These are phyloP conservation scores for Lodderomyces margitis DNA, from an alignment of 1,139 yeast species.

Conservation along the genomic window DNA sequence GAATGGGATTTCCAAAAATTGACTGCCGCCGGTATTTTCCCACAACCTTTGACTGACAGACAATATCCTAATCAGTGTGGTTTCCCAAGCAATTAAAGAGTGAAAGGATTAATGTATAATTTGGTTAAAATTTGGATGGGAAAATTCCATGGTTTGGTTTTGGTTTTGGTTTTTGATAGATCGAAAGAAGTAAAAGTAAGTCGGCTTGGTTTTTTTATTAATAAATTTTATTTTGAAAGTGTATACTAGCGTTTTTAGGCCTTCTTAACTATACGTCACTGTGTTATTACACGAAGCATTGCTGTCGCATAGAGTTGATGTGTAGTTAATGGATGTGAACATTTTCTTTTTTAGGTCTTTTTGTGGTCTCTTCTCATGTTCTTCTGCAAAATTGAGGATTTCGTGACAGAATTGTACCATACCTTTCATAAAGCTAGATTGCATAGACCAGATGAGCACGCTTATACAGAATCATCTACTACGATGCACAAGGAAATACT, in stretches of 20 bases:
- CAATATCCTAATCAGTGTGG: conserved; percentile 69
- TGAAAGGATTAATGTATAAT: background rate
- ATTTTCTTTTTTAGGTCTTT: too few relatives aligned
- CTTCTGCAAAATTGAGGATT: background rate
- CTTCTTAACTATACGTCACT: conserved; percentile 1
- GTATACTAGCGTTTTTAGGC: background rate
- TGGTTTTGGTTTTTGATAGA: background rate
- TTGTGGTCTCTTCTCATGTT: background rate
- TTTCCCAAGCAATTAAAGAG: conserved; percentile 13
- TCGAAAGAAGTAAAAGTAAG: too few relatives aligned
- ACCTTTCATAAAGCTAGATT: background rate
- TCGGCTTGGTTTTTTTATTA: too few relatives aligned
- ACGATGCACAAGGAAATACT: background rate
- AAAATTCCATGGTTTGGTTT: background rate
- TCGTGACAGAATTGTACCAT: background rate
- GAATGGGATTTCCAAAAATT: conserved; percentile 95
- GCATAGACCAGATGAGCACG: background rate
- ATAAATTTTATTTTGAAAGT: background rate
- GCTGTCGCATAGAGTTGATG: too few relatives aligned
- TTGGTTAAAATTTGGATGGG: background rate
- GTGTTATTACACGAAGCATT: background rate
- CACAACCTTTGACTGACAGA: conserved; percentile 72
- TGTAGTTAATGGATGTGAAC: background rate
- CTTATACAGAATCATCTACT: background rate
- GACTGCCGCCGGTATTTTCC: conserved; percentile 68